A percentile compares a stretch with the other conserved stretches of the same genome.
These are phyloP conservation scores for Hansfordia pulvinata DNA, from an alignment of 2,329 filamentous ascomycete genomes.

Conservation along the genomic window DNA sequence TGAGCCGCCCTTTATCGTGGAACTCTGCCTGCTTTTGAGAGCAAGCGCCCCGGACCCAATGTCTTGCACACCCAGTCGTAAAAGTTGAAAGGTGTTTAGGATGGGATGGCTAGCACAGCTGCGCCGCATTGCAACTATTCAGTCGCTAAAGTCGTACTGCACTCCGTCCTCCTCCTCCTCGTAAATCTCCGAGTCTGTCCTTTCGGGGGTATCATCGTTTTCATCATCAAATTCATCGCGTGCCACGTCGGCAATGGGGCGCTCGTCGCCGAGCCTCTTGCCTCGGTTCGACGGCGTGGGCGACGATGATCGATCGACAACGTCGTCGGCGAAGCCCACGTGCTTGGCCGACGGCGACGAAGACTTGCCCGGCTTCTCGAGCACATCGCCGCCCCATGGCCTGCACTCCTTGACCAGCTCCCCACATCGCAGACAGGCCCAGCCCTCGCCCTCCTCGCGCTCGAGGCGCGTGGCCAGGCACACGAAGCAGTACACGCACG, in stretches of 20 bases:
- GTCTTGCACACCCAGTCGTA: too few relatives aligned
- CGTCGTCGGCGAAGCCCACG: constrained; percentile 51
- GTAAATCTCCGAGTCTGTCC: constrained; percentile 17
- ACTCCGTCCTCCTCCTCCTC: constrained; percentile 18
- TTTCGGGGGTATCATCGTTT: constrained; percentile 7
- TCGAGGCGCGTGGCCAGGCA: constrained; percentile 86
- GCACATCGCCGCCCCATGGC: constrained; percentile 83
- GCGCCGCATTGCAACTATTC: too few relatives aligned
- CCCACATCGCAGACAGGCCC: constrained; percentile 82
- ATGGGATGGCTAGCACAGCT: too few relatives aligned
- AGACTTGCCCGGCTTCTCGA: constrained; percentile 36
- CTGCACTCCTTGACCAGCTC: constrained; percentile 72
- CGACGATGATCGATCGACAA: too few relatives aligned
- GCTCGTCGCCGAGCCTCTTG: too few relatives aligned
- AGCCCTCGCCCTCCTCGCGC: constrained; percentile 86
- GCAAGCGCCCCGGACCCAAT: too few relatives aligned
- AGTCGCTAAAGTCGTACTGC: constrained; percentile 13
- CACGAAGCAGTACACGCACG: constrained; percentile 91
- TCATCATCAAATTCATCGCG: too few relatives aligned
- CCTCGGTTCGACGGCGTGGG: too few relatives aligned
- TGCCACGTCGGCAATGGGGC: too few relatives aligned
- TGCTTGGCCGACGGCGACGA: constrained; percentile 34
- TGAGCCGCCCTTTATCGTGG: too few relatives aligned
- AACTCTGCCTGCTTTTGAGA: too few relatives aligned
- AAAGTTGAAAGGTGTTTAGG: too few relatives aligned